Conservation (phyloP, 129 eudicot genomes). For the Rutidosis leptorrhynchoides region DNA sequence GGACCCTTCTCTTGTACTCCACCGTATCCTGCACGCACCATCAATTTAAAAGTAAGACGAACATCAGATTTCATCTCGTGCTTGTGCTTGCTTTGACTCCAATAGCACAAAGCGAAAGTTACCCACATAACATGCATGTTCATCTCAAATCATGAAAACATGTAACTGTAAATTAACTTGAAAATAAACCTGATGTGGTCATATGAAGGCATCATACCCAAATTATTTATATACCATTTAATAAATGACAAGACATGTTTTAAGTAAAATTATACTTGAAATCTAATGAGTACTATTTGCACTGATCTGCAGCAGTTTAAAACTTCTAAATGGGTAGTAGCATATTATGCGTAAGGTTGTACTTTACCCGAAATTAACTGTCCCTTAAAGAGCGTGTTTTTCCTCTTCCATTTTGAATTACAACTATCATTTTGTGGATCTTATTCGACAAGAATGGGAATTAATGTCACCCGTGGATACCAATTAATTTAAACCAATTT, state of each 20-base stretch:
- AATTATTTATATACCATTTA: neutral
- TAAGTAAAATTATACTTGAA: no score
- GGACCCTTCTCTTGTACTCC: constrained; percentile 78
- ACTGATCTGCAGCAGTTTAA: no score
- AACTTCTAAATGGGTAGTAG: no score
- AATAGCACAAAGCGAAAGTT: neutral
- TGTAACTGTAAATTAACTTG: neutral
- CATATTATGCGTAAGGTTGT: neutral
- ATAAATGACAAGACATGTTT: neutral
- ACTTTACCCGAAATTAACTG: neutral
- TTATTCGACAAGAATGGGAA: neutral
- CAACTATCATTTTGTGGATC: neutral
- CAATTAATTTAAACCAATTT: neutral
- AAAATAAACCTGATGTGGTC: neutral
- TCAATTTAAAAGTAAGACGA: constrained; percentile 3
- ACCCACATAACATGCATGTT: neutral
- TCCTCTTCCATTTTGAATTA: neutral
- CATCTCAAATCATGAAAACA: neutral
- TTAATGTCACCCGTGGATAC: neutral
- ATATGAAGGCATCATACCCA: neutral
- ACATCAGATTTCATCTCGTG: neutral
- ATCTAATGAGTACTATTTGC: no score
- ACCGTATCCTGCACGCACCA: constrained; percentile 49
- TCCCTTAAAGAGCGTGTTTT: neutral
- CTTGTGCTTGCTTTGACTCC: neutral